A percentile compares a stretch with the other conserved stretches of the same genome.
These are phyloP conservation scores for Aspergillus spinulosporus DNA, from an alignment of 2,329 filamentous ascomycete species.

Conservation along the genomic window DNA sequence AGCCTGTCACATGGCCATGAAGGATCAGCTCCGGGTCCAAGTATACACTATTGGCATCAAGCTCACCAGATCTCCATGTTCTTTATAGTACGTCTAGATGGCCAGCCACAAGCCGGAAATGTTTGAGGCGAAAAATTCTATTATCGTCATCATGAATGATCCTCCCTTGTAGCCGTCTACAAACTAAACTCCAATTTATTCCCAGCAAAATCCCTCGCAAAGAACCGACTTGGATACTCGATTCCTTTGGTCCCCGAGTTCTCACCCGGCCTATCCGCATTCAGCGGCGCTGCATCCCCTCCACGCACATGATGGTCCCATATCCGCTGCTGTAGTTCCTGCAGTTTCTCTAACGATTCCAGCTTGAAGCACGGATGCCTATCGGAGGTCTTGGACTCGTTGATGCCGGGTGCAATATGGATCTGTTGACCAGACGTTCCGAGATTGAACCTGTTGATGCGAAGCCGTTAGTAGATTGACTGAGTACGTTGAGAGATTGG, in stretches of 20 bases:
- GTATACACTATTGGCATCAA: not conserved
- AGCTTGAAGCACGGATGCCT: slow-evolving; percentile 63
- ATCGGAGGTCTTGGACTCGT: slow-evolving; percentile 45
- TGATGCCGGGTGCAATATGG: slow-evolving; percentile 52
- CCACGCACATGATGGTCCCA: slow-evolving; percentile 55
- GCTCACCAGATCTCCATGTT: no score
- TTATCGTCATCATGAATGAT: not conserved
- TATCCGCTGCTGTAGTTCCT: slow-evolving; percentile 50
- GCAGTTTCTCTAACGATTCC: slow-evolving; percentile 48
- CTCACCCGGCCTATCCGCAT: slow-evolving; percentile 58
- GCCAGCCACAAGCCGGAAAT: no score
- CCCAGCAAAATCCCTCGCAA: slow-evolving; percentile 60
- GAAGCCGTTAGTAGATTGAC: not conserved
- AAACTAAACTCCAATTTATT: slow-evolving; percentile 57
- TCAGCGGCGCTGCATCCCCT: slow-evolving; percentile 52
- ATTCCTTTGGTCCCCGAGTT: slow-evolving; percentile 53
- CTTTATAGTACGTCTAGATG: no score
- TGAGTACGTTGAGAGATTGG: no score
- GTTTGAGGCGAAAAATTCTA: not conserved
- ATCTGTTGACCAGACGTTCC: slow-evolving; percentile 55
- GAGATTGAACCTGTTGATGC: slow-evolving; percentile 52
- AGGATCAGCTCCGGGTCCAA: not conserved
- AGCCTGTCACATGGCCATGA: not conserved
- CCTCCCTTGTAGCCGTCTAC: slow-evolving; percentile 24
- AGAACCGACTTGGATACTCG: slow-evolving; percentile 64